phyloP scores from a whole-genome alignment of 257 asterid species.

The Rehmannia glutinosa region DNA sequence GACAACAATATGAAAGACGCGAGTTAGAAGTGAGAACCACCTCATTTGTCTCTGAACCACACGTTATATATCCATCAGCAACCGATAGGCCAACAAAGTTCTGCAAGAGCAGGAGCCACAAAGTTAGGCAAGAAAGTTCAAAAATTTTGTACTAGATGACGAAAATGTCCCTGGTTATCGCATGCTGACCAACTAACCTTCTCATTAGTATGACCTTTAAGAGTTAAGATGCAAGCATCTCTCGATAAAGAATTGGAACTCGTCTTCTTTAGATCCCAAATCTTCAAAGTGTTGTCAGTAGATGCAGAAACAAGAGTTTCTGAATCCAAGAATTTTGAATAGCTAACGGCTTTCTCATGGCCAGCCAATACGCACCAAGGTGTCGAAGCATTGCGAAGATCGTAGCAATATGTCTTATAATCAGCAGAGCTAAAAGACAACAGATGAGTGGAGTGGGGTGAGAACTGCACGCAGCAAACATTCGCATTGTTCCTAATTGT shows the following conservation, averaged over 20 bases:
- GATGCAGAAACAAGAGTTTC: conserved; percentile 85
- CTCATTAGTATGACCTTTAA: conserved; percentile 88
- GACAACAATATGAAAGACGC: conserved; percentile 2
- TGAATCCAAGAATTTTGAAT: conserved; percentile 74
- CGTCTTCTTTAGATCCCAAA: conserved; percentile 91
- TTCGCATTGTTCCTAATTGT: conserved; percentile 83
- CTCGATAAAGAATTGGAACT: conserved; percentile 53
- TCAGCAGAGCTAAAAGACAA: conserved; percentile 88
- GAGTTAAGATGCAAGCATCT: conserved; percentile 78
- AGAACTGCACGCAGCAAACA: conserved; percentile 91
- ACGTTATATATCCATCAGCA: conserved; percentile 82
- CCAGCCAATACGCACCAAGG: conserved; percentile 94
- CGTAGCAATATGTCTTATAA: conserved; percentile 85
- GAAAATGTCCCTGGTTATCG: background rate
- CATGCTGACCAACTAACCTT: conserved; percentile 49
- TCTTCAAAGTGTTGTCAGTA: conserved; percentile 85
- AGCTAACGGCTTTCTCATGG: conserved; percentile 88
- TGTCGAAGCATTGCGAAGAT: conserved; percentile 66
- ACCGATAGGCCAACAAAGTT: conserved; percentile 94
- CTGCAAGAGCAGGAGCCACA: conserved; percentile 43
- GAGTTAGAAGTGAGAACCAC: conserved; percentile 30
- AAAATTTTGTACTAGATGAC: background rate
- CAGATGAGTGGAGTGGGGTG: conserved; percentile 60
- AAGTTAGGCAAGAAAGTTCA: conserved; percentile 17
- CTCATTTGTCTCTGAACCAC: conserved; percentile 98